Conservation (phyloP, 2,329 filamentous ascomycete species). For the Arthrobotrys iridis region DNA sequence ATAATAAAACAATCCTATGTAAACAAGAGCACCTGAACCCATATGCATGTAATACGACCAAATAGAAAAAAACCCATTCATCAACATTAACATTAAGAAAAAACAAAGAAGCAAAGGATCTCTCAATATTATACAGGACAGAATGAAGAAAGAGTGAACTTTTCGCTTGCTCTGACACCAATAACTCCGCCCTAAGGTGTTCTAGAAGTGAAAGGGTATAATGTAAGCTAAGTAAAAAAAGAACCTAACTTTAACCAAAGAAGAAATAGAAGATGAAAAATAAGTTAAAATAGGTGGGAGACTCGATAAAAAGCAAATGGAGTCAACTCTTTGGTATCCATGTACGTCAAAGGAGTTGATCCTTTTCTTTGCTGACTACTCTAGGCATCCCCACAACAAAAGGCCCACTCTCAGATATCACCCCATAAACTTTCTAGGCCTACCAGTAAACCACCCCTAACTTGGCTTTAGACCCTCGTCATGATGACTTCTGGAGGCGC, state of each 20-base stretch:
- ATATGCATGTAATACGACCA: slow-evolving; percentile 19
- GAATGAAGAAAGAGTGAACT: slow-evolving; percentile 45
- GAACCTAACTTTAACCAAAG: slow-evolving; percentile 47
- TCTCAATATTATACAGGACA: slow-evolving; percentile 50
- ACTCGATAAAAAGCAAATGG: slow-evolving; percentile 50
- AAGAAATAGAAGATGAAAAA: slow-evolving; percentile 46
- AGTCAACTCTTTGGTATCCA: slow-evolving; percentile 58
- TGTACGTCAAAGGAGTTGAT: slow-evolving; percentile 29
- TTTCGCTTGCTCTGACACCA: slow-evolving; percentile 51
- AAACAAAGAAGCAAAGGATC: slow-evolving; percentile 52
- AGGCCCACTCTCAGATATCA: slow-evolving; percentile 46
- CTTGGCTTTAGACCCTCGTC: slow-evolving; percentile 45
- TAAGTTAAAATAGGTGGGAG: slow-evolving; percentile 22
- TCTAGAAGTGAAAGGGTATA: slow-evolving; percentile 51
- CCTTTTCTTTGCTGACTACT: slow-evolving; percentile 6
- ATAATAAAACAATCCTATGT: slow-evolving; percentile 18
- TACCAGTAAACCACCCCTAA: slow-evolving; percentile 27
- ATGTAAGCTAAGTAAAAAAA: slow-evolving; percentile 53
- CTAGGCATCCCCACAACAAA: slow-evolving; percentile 30
- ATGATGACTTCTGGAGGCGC: slow-evolving; percentile 54
- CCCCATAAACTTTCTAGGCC: slow-evolving; percentile 44
- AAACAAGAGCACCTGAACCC: slow-evolving; percentile 17
- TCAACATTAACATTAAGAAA: slow-evolving; percentile 40
- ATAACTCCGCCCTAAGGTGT: slow-evolving; percentile 48
- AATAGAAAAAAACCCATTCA: slow-evolving; percentile 26